Conservation (phyloP, 2,329 filamentous ascomycete species). For the Claviceps cyperi region DNA sequence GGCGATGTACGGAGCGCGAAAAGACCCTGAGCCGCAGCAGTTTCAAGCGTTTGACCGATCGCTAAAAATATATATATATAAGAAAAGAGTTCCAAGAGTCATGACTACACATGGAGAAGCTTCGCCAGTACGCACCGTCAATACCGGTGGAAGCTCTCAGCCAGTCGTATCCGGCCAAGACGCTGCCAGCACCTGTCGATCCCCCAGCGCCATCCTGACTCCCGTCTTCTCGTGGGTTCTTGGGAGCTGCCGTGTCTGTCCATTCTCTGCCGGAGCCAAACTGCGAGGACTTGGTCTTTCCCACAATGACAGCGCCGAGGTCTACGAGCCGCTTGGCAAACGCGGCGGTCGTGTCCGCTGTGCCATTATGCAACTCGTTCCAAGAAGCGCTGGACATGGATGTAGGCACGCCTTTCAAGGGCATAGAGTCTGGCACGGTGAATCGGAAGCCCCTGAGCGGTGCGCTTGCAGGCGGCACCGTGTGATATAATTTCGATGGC, state of each 20-base stretch:
- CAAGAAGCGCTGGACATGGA: slow-evolving; percentile 44
- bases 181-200: slow-evolving; percentile 24
- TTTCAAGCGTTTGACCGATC: slow-evolving; percentile 11
- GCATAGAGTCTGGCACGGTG: slow-evolving; percentile 19
- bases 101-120: no score
- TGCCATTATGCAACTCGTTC: slow-evolving; percentile 34
- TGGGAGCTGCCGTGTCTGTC: slow-evolving; percentile 25
- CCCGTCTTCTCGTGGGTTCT: slow-evolving; percentile 32
- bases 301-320: slow-evolving; percentile 41
- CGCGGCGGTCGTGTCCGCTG: slow-evolving; percentile 28
- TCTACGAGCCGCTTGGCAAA: slow-evolving; percentile 42
- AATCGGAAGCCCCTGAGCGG: slow-evolving; percentile 24
- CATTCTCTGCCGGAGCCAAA: slow-evolving; percentile 30
- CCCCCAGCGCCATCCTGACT: slow-evolving; percentile 23
- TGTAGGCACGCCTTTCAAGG: slow-evolving; percentile 35
- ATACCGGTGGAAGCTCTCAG: slow-evolving; percentile 22
- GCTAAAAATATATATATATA: no score
- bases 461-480: slow-evolving; percentile 13
- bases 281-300: slow-evolving; percentile 37
- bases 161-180: slow-evolving; percentile 27
- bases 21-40: slow-evolving; percentile 14
- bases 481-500: slow-evolving; percentile 23
- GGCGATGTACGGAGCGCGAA: slow-evolving; percentile 16
- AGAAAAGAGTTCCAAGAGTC: no score
- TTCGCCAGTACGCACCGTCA: slow-evolving; percentile 17